phyloP scores from a whole-genome alignment of 2,329 filamentous ascomycete genomes.

The Aspergillus pseudonomiae region DNA sequence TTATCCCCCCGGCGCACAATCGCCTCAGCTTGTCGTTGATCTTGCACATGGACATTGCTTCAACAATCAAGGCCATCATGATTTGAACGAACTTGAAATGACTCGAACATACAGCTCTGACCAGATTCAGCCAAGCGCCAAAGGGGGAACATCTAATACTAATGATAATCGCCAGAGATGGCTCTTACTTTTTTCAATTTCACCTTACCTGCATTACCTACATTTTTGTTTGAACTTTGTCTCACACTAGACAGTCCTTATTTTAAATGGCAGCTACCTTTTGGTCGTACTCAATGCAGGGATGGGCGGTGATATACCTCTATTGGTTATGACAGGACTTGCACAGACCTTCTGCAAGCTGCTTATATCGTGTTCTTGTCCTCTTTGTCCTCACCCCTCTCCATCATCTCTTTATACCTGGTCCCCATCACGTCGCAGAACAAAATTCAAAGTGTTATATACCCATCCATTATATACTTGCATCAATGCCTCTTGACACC shows the following conservation, averaged over 20 bases:
- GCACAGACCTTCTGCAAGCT: not conserved
- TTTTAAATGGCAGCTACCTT: not conserved
- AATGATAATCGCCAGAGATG: constrained; percentile 34
- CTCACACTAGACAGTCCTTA: no score
- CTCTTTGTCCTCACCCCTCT: not conserved
- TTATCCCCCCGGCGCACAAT: not conserved
- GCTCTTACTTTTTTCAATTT: constrained; percentile 13
- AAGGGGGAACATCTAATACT: constrained; percentile 36
- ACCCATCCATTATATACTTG: not conserved
- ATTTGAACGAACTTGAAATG: constrained; percentile 35
- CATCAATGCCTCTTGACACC: not conserved
- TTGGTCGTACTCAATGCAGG: not conserved
- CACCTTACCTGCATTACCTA: constrained; percentile 2
- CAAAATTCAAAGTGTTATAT: not conserved
- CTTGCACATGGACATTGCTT: constrained; percentile 16
- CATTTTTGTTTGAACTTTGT: not conserved
- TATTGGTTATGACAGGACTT: not conserved
- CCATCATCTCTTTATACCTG: not conserved
- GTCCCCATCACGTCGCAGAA: not conserved
- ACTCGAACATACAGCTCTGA: constrained; percentile 29
- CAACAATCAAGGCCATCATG: constrained; percentile 28
- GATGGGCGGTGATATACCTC: not conserved
- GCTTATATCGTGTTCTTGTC: not conserved
- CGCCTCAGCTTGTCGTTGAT: constrained; percentile 8
- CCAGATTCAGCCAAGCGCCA: constrained; percentile 20